These are phyloP conservation scores for Fusarium sp. DNA, from an alignment of 2,329 filamentous ascomycete genomes.

Conservation along the genomic window DNA sequence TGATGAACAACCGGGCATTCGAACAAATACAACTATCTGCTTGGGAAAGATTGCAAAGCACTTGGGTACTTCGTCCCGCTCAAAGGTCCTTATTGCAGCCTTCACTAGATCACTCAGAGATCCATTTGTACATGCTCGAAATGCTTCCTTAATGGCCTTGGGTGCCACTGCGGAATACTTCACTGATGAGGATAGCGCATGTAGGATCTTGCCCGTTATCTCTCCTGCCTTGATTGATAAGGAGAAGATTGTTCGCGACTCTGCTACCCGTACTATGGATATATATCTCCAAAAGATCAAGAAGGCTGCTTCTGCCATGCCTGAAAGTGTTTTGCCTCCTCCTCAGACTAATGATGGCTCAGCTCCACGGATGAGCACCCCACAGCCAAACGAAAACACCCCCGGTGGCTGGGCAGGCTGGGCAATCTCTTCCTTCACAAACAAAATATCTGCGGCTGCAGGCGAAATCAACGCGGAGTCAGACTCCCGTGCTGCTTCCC, in stretches of 20 bases:
- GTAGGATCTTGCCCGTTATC: constrained; percentile 82
- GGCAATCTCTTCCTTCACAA: constrained; percentile 98
- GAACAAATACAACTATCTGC: constrained; percentile 98
- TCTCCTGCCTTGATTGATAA: constrained; percentile 91
- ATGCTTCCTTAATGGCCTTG: constrained; percentile 86
- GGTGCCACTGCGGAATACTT: constrained; percentile 88
- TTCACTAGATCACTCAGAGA: constrained; percentile 90
- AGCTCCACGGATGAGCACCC: constrained; percentile 80
- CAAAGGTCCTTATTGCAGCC: constrained; percentile 92
- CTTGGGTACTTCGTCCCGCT: constrained; percentile 77
- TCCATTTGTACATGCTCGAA: constrained; percentile 93
- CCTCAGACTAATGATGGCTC: constrained; percentile 61
- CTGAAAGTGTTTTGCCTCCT: constrained; percentile 80
- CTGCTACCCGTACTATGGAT: constrained; percentile 89
- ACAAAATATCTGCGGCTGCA: constrained; percentile 84
- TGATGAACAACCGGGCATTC: constrained; percentile 95
- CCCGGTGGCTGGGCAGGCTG: constrained; percentile 83
- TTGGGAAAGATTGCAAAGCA: constrained; percentile 95
- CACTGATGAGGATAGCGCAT: constrained; percentile 87
- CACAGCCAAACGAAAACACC: constrained; percentile 67
- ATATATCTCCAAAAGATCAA: constrained; percentile 84
- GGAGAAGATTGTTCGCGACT: constrained; percentile 92
- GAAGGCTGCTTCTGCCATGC: constrained; percentile 79
- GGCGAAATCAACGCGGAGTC: constrained; percentile 81
- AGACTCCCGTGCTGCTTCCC: constrained; percentile 53